Conservation (phyloP, 306 rosid genomes). For the Adenanthera pavonina region DNA sequence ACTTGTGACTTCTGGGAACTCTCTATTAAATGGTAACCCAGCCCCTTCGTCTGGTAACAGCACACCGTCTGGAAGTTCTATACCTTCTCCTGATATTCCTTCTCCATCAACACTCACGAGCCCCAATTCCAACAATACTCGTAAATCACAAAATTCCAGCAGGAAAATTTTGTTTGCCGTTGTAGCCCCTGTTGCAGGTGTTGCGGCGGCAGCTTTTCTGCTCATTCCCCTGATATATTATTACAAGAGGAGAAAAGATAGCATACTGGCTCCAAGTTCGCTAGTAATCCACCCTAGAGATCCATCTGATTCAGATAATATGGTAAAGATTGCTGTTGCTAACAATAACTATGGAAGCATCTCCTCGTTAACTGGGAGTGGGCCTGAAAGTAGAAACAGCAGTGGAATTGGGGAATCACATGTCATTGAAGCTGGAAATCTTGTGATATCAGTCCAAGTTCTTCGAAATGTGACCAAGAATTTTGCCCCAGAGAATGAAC, state of each 20-base stretch:
- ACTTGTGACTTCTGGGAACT: constrained; percentile 51
- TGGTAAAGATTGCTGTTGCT: constrained; percentile 72
- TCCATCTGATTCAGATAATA: constrained; percentile 76
- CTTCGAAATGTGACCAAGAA: constrained; percentile 83
- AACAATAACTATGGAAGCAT: constrained; percentile 58
- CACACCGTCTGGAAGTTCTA: constrained; percentile 40
- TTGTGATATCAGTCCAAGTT: constrained; percentile 88
- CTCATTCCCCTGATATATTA: constrained; percentile 69
- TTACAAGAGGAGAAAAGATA: constrained; percentile 61
- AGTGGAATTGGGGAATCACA: constrained; percentile 76
- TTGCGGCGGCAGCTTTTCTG: constrained; percentile 75
- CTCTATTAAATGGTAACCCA: constrained; percentile 30
- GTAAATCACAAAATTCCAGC: constrained; percentile 29
- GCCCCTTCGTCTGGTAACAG: constrained; percentile 44
- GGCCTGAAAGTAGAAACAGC: constrained; percentile 69
- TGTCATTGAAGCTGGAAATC: constrained; percentile 89
- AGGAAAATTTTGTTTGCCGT: constrained; percentile 48
- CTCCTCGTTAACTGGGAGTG: constrained; percentile 66
- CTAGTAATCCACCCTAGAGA: constrained; percentile 90
- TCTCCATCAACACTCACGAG: constrained; percentile 34
- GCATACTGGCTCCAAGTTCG: constrained; percentile 57
- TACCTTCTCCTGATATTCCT: constrained; percentile 22
- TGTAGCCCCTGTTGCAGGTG: constrained; percentile 68
- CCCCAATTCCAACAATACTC: constrained; percentile 32
- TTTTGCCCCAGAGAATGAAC: constrained; percentile 91